Evolutionary conservation across 2,329 filamentous ascomycete genomes (phyloP).

Genomic region (Botrytis fragariae): DNA sequence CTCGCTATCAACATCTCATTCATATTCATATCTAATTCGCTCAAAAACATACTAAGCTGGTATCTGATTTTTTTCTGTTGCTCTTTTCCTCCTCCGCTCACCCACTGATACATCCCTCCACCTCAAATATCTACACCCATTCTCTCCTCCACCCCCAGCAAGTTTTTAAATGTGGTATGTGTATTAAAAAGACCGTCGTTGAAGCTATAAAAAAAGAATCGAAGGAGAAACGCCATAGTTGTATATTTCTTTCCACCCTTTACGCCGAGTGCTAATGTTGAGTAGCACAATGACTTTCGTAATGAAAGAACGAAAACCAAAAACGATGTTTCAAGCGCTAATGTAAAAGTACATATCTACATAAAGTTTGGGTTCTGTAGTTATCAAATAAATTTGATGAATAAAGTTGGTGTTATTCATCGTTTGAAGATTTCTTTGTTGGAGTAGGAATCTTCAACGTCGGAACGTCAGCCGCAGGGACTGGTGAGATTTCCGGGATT

Average conservation of each 20-base stretch:
- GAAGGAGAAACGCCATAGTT: neutral
- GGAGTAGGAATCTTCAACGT: slow-evolving; percentile 11
- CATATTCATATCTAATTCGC: neutral
- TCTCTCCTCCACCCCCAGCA: neutral
- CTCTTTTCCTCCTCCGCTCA: neutral
- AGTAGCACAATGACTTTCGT: neutral
- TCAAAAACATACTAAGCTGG: neutral
- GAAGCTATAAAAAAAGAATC: neutral
- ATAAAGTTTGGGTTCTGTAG: neutral
- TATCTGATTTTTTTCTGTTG: neutral
- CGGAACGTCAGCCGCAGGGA: slow-evolving; percentile 18
- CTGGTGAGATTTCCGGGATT: slow-evolving; percentile 29
- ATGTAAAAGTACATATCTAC: slow-evolving; percentile 12
- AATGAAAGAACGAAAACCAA: neutral
- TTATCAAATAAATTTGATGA: neutral
- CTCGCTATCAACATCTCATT: slow-evolving; percentile 6
- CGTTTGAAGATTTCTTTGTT: neutral
- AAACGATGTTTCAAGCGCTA: neutral
- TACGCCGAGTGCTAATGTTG: neutral
- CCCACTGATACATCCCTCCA: neutral
- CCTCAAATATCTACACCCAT: neutral
- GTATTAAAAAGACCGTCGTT: slow-evolving; percentile 7
- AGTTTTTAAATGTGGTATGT: neutral
- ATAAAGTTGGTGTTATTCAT: neutral
- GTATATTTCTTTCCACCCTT: neutral